A percentile compares a stretch with the other conserved stretches of the same genome.
phyloP scores from a whole-genome alignment of 805 yeast genomes.

The Priceomyces castillae region DNA sequence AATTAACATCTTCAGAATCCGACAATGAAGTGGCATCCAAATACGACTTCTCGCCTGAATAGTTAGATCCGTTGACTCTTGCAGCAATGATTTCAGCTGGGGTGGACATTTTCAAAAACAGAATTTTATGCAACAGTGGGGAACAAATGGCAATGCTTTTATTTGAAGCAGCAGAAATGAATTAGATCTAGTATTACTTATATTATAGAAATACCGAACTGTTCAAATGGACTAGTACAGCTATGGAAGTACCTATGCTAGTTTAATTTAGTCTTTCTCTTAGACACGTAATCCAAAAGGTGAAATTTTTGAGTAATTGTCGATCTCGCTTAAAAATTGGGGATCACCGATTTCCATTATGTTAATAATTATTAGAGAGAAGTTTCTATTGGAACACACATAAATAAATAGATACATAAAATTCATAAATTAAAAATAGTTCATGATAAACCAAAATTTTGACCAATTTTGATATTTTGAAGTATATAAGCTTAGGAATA shows the following conservation, averaged over 20 bases:
- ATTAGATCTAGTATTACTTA: neutral
- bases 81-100: conserved; percentile 51
- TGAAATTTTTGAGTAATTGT: conserved; percentile 2
- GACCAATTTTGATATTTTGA: no score
- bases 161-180: conserved; percentile 16
- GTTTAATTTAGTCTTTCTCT: neutral
- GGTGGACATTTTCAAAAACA: conserved; percentile 32
- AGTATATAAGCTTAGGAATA: neutral
- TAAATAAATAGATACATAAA: neutral
- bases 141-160: conserved; percentile 20
- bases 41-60: conserved; percentile 1
- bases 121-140: conserved; percentile 7
- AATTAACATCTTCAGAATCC: conserved; percentile 15
- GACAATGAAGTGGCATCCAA: conserved; percentile 7
- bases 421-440: neutral
- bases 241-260: neutral
- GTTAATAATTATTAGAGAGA: no score
- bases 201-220: neutral
- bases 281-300: conserved; percentile 4
- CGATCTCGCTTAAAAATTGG: conserved; percentile 2
- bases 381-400: no score
- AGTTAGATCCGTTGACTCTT: conserved; percentile 24
- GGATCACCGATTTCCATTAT: neutral
- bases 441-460: neutral
- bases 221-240: neutral